These are phyloP conservation scores for Trichopus zeylanicus DNA, from an alignment of 116 monocot species.

Conservation along the genomic window DNA sequence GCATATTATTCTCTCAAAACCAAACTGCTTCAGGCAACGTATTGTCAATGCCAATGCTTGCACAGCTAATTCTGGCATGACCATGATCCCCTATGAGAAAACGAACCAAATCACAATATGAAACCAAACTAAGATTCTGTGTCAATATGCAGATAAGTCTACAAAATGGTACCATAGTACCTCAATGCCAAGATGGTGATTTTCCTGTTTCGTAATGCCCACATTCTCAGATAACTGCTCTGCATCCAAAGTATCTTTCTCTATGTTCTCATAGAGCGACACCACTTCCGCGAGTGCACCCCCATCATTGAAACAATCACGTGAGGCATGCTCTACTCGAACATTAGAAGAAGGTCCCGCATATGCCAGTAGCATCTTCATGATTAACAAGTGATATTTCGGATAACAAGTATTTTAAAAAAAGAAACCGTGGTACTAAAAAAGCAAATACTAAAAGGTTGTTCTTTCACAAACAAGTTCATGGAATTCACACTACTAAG, in stretches of 20 bases:
- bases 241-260: slow-evolving; percentile 10
- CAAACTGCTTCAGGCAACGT: slow-evolving; percentile 79
- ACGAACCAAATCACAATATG: neutral
- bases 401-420: neutral
- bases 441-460: neutral
- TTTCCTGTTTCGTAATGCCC: slow-evolving; percentile 15
- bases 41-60: slow-evolving; percentile 77
- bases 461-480: neutral
- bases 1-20: slow-evolving; percentile 74
- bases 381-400: slow-evolving; percentile 5
- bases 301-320: slow-evolving; percentile 60
- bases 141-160: neutral
- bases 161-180: slow-evolving; percentile 19
- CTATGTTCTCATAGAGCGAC: slow-evolving; percentile 56
- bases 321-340: slow-evolving; percentile 56
- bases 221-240: slow-evolving; percentile 11
- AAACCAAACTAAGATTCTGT: neutral
- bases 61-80: slow-evolving; percentile 78
- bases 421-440: neutral
- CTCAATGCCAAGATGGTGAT: slow-evolving; percentile 46
- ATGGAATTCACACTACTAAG: too few species aligned
- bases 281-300: slow-evolving; percentile 83
- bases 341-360: slow-evolving; percentile 66
- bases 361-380: slow-evolving; percentile 66
- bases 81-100: slow-evolving; percentile 57